phyloP scores from a whole-genome alignment of 805 yeast genomes.

The Lachancea nothofagi region DNA sequence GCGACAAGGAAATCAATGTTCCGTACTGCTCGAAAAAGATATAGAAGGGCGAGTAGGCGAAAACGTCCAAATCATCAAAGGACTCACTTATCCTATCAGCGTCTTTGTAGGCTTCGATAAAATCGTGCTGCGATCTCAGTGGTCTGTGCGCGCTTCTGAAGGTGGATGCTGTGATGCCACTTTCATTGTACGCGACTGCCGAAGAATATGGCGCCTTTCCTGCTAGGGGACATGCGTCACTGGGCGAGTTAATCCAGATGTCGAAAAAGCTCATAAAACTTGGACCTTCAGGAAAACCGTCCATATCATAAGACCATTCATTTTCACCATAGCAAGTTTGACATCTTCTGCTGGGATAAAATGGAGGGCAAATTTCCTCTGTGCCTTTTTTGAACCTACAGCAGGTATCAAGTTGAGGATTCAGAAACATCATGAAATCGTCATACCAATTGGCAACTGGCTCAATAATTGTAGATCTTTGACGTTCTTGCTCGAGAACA shows the following conservation, averaged over 20 bases:
- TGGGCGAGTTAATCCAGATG: constrained; percentile 78
- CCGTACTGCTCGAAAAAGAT: constrained; percentile 87
- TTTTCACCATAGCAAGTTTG: constrained; percentile 62
- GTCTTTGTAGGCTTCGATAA: constrained; percentile 70
- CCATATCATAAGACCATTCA: constrained; percentile 67
- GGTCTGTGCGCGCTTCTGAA: constrained; percentile 80
- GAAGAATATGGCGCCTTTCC: constrained; percentile 88
- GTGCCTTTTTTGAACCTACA: constrained; percentile 61
- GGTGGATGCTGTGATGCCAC: constrained; percentile 48
- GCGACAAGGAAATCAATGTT: constrained; percentile 55
- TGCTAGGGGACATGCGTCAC: constrained; percentile 91
- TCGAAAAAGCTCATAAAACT: constrained; percentile 67
- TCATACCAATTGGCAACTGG: constrained; percentile 93
- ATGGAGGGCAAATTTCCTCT: constrained; percentile 59
- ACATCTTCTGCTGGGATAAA: constrained; percentile 65
- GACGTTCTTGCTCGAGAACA: constrained; percentile 77
- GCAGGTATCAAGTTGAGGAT: constrained; percentile 82
- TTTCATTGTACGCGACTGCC: constrained; percentile 44
- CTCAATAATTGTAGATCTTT: constrained; percentile 64
- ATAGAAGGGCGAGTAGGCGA: constrained; percentile 91
- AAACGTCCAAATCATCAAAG: constrained; percentile 53
- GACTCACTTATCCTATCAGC: constrained; percentile 63
- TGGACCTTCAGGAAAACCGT: constrained; percentile 71
- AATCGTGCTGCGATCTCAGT: constrained; percentile 75
- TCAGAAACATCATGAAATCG: constrained; percentile 80